phyloP scores from a whole-genome alignment of 768 basidiomycete species.

The Termitomyces sp. region DNA sequence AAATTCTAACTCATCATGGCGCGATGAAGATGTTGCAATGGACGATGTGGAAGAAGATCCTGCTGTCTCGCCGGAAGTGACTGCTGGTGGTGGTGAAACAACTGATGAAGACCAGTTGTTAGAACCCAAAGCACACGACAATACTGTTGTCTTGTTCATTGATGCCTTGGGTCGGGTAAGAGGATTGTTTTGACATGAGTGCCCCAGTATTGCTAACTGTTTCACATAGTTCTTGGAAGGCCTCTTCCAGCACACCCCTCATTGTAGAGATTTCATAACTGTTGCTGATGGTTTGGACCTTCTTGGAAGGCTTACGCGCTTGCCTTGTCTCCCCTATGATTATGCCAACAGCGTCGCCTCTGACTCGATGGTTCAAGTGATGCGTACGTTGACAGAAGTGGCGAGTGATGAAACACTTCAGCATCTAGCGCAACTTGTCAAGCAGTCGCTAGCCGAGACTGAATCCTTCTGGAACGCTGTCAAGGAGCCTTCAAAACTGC shows the following conservation, averaged over 20 bases:
- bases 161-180: conserved; percentile 75
- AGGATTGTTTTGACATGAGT: not conserved
- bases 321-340: conserved; percentile 87
- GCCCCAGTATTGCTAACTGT: not conserved
- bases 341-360: conserved; percentile 82
- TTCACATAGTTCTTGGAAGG: conserved; percentile 82
- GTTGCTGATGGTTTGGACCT: conserved; percentile 66
- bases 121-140: conserved; percentile 57
- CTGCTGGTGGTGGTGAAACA: conserved; percentile 11
- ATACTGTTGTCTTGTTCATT: conserved; percentile 69
- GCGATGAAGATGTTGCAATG: conserved; percentile 42
- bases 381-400: conserved; percentile 85
- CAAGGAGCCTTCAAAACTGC: conserved; percentile 52
- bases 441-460: conserved; percentile 63
- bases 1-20: conserved; percentile 2
- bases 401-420: conserved; percentile 71
- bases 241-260: conserved; percentile 85
- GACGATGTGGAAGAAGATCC: conserved; percentile 29
- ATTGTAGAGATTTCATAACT: conserved; percentile 86
- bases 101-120: conserved; percentile 21
- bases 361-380: conserved; percentile 82
- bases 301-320: conserved; percentile 70
- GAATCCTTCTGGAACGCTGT: conserved; percentile 62
- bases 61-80: conserved; percentile 12
- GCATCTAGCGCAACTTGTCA: conserved; percentile 66